phyloP scores from a whole-genome alignment of 192 early-diverging fungal genomes.

The Geosiphon pyriformis region DNA sequence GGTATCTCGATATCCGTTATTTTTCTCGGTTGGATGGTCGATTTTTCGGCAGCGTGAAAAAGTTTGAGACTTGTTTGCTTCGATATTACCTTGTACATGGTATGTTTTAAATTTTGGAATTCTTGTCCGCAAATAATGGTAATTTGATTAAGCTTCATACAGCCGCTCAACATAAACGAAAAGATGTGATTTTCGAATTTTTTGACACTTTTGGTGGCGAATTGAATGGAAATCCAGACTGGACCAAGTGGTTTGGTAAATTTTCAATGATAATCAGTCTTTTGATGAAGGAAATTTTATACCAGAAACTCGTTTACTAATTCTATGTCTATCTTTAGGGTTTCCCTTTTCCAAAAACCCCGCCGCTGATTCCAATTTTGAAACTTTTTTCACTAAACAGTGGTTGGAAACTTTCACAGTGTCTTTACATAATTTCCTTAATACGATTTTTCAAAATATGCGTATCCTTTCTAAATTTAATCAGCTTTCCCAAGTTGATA shows the following conservation, averaged over 20 bases:
- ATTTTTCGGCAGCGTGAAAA: constrained; percentile 49
- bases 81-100: constrained; percentile 57
- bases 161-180: constrained; percentile 54
- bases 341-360: constrained; percentile 57
- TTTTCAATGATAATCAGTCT: not conserved
- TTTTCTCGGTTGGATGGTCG: constrained; percentile 58
- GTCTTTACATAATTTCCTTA: constrained; percentile 58
- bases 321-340: constrained; percentile 39
- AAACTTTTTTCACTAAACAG: constrained; percentile 54
- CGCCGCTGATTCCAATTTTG: constrained; percentile 49
- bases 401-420: constrained; percentile 58
- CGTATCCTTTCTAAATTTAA: constrained; percentile 34
- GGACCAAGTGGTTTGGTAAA: constrained; percentile 63
- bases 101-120: constrained; percentile 22
- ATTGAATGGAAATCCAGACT: constrained; percentile 49
- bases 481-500: not conserved
- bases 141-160: not conserved
- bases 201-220: constrained; percentile 54
- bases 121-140: no score
- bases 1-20: constrained; percentile 57
- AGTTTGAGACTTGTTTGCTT: constrained; percentile 55
- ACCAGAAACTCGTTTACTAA: not conserved
- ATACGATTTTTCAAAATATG: constrained; percentile 60
- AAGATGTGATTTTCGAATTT: constrained; percentile 53
- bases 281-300: not conserved